Percentiles rank a stretch among this genome's conserved stretches.
Conservation (phyloP, 2,329 filamentous ascomycete species). For the Didymella sp. region DNA sequence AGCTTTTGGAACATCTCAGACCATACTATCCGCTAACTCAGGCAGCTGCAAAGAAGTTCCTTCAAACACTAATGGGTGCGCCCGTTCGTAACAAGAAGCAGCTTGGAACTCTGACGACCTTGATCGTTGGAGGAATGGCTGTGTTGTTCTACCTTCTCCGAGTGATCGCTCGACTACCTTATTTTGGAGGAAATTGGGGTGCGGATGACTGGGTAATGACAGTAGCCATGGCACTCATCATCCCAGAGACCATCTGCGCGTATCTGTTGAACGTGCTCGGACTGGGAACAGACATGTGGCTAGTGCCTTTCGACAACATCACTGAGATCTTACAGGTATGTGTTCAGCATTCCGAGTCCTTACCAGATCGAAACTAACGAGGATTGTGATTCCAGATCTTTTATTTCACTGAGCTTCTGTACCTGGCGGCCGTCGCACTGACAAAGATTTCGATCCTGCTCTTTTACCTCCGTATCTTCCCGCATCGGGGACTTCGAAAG, state of each 20-base stretch:
- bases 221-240: slow-evolving; percentile 16
- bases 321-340: slow-evolving; percentile 52
- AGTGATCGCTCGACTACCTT: slow-evolving; percentile 45
- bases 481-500: slow-evolving; percentile 25
- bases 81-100: slow-evolving; percentile 48
- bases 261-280: slow-evolving; percentile 47
- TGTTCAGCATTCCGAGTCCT: not conserved
- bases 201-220: slow-evolving; percentile 51
- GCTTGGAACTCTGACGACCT: slow-evolving; percentile 44
- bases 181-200: slow-evolving; percentile 48
- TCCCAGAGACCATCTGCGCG: slow-evolving; percentile 6
- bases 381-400: not conserved
- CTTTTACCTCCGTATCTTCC: slow-evolving; percentile 44
- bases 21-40: slow-evolving; percentile 4
- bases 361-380: not conserved
- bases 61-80: slow-evolving; percentile 33
- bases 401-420: slow-evolving; percentile 8
- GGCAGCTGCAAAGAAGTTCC: slow-evolving; percentile 50
- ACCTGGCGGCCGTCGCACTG: slow-evolving; percentile 4
- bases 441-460: slow-evolving; percentile 37
- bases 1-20: slow-evolving; percentile 1
- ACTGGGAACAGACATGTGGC: slow-evolving; percentile 61
- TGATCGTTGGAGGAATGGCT: slow-evolving; percentile 46
- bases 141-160: slow-evolving; percentile 46
- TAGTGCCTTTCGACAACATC: slow-evolving; percentile 53